Evolutionary conservation across 345 rosid genomes (phyloP), one percentile per base, ranked within the genome.

Genomic region (Populus deltoides): DNA sequence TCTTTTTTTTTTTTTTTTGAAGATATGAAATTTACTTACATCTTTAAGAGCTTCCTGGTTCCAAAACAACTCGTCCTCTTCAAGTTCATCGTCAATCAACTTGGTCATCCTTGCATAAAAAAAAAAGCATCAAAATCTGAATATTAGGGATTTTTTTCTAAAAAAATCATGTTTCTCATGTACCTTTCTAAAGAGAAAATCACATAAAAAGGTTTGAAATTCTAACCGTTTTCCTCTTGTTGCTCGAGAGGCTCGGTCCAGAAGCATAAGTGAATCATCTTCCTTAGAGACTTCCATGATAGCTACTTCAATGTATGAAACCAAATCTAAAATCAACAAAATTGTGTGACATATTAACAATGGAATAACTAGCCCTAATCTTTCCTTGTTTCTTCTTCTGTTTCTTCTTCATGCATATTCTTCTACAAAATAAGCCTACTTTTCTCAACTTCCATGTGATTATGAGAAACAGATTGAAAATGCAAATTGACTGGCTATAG

Each of bases 31-130:
- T 22, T 4, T 51, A 76, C 9, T 0, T 31, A 93, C 97, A 89
- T 92, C 99, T 87, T 90, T 92, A 35, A 95, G 97, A 78, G 97
- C 97, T 33, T 93, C 98, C 83, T 95, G 99, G 78, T 87, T 95
- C 99, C 99, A 95, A 80, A 95, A 95, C 83, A 73, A 61, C 78
- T 95, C 99, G 66, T 95, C 99, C 70, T 93, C 96, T 85, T 93
- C 97, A 43, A 75, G 33, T 81, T 95, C 99, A 7, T 93, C 97
- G 69, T 93, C 96, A 55, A 95, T 89, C 88, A 95, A 78, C 87
- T 88, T 95, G 70, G 86, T 91, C 94, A 95, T 93, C 85, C 99
- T 93, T 81, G 0, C 12, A 10, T 9, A 41, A 20, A 49, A 81
- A 79, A 70, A 7, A 3, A 39, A 39, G 55, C 55, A 41, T 33